A percentile compares a stretch with the other conserved stretches of the same genome.
Conservation (phyloP, 495 filamentous ascomycete species). For the Acidomyces sp. region DNA sequence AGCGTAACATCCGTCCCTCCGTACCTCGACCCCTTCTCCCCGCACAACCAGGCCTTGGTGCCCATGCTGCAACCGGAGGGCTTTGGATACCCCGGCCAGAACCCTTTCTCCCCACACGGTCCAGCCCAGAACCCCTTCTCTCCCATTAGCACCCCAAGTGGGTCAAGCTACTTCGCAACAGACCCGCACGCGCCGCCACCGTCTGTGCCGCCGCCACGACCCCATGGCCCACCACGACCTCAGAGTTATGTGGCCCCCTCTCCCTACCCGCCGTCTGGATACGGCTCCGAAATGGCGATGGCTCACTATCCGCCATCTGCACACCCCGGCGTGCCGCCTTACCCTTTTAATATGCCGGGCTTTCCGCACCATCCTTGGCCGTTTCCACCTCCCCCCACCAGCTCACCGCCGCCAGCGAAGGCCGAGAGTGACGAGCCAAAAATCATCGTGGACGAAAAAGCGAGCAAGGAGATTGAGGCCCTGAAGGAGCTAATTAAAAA, state of each 20-base stretch:
- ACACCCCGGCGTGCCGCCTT: constrained; percentile 10
- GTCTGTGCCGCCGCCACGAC: constrained; percentile 8
- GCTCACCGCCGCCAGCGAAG: constrained; percentile 12
- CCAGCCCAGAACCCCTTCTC: constrained; percentile 23
- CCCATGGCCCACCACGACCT: constrained; percentile 10
- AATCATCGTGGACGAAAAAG: constrained; percentile 18
- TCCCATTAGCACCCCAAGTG: constrained; percentile 14
- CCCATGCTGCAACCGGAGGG: constrained; percentile 23
- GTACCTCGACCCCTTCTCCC: constrained; percentile 12
- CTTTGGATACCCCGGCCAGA: constrained; percentile 22
- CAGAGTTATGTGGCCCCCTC: constrained; percentile 17
- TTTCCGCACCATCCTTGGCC: constrained; percentile 1
- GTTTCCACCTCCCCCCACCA: constrained; percentile 5
- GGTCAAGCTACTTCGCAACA: constrained; percentile 13
- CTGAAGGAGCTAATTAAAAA: constrained; percentile 28
- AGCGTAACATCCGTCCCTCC: constrained; percentile 18
- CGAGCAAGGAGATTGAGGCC: constrained; percentile 22
- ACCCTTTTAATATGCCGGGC: constrained; percentile 4
- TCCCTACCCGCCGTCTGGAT: no score
- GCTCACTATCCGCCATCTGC: constrained; percentile 9
- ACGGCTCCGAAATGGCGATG: constrained; percentile 21
- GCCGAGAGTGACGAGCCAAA: constrained; percentile 14
- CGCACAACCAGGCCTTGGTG: constrained; percentile 19
- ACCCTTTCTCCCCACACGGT: constrained; percentile 25
- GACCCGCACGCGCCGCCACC: constrained; percentile 9